Conservation (phyloP, 2,329 filamentous ascomycete species). For the Ilyonectria destructans region DNA sequence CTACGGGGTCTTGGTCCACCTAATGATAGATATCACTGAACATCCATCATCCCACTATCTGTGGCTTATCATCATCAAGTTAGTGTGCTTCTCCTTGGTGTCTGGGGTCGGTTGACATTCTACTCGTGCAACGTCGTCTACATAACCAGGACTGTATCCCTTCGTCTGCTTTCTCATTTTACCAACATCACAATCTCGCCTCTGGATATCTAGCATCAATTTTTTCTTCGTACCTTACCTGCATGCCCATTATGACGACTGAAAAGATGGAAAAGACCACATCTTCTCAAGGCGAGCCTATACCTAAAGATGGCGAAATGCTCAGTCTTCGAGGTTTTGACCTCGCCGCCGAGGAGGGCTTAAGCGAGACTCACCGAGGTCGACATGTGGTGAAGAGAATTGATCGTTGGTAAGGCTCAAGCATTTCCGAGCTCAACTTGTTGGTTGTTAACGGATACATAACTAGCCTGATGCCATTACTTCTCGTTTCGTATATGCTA, state of each 20-base stretch:
- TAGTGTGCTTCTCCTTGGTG: background rate
- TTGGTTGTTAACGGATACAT: background rate
- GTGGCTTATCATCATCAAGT: background rate
- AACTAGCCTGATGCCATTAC: slow-evolving; percentile 37
- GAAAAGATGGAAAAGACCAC: slow-evolving; percentile 32
- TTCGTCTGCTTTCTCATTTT: background rate
- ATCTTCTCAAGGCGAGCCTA: slow-evolving; percentile 11
- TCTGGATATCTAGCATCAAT: background rate
- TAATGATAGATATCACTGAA: background rate
- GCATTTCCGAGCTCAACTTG: no score
- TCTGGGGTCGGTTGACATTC: background rate
- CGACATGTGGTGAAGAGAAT: slow-evolving; percentile 33
- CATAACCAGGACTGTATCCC: background rate
- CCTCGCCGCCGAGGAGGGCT: slow-evolving; percentile 26
- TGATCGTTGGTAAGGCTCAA: slow-evolving; percentile 33
- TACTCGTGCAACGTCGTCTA: background rate
- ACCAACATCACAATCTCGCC: no score
- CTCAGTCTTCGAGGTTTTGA: slow-evolving; percentile 38
- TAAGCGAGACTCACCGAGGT: background rate
- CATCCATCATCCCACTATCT: background rate
- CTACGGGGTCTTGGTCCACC: no score
- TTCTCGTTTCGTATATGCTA: slow-evolving; percentile 44
- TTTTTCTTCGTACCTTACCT: background rate
- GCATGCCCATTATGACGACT: background rate
- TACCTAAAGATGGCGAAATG: slow-evolving; percentile 33